Base-by-base conservation (phyloP, 108 stramenopile species). In the Cylindrotheca fusiformis region DNA sequence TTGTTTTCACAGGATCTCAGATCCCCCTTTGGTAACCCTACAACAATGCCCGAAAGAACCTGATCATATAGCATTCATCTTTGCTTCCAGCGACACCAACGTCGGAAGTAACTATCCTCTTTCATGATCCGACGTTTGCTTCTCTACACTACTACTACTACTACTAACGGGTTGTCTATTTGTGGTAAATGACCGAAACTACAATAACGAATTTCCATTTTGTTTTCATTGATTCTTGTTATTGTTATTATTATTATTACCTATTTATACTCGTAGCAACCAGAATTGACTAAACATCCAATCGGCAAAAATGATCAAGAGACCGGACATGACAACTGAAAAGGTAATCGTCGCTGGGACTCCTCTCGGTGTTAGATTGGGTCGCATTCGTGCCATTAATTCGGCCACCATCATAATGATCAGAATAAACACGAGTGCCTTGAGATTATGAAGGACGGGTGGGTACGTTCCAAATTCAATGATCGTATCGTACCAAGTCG, bases 31-130 rank as follows among this genome's bases (percentile, higher is more conserved):
- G 80, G 21, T 90, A 96, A 72, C 90, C 86, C 14, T 95, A 96
- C 76, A 96, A 89, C 67, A 96, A 97, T 77, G 98, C 96, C 18
- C 75, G 96, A 26, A 74, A 88, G n/a, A 99, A 99, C 67, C 74
- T 99, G 18, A 89, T 97, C 51, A 95, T 97, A 88, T n/a, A n/a
- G 86, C 94, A 4, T 58, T 95, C 48, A 96, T 97, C 19, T 91
- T 99, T 71, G 97, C 89, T 3, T 66, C 77, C 30, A 63, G 88
- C 45, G 80, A 86, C 52, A 66, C 62, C n/a, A 44, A 78, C 95
- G 28, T 84, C 82, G 32, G 95, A 99, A 75, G 98, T 99, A 1
- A 77, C 87, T 36, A 77, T 99, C 24, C 96, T 98, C 76, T 97
- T 99, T 63, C 84, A 92, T 58, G 91, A 91, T 63, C 64, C 85